These are phyloP conservation scores for Elongisporangium undulatum DNA, from an alignment of 352 stramenopile species.

Conservation along the genomic window DNA sequence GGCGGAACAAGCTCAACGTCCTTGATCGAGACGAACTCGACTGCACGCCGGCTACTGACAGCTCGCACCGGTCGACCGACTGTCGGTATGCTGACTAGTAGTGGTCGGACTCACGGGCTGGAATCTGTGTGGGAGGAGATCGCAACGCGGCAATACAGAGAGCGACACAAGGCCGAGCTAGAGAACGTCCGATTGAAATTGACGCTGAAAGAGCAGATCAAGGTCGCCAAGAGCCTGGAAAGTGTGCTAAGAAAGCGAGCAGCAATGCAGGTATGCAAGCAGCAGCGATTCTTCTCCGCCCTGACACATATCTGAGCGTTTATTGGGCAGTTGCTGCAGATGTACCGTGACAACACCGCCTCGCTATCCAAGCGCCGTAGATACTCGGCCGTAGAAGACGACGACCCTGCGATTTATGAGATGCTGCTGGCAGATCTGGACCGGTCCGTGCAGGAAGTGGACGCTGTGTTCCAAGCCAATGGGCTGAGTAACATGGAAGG, in stretches of 20 bases:
- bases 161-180: constrained; percentile 38
- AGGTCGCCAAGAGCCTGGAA: constrained; percentile 46
- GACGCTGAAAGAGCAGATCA: constrained; percentile 55
- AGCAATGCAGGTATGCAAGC: constrained; percentile 14
- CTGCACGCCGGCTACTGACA: too few species aligned
- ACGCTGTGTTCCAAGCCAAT: constrained; percentile 28
- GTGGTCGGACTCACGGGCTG: constrained; percentile 3
- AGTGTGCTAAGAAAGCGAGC: constrained; percentile 29
- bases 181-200: constrained; percentile 50
- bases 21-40: not conserved
- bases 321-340: constrained; percentile 21
- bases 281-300: not conserved
- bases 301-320: too few species aligned
- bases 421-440: constrained; percentile 27
- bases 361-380: constrained; percentile 20
- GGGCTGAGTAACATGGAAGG: constrained; percentile 20
- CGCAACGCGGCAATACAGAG: constrained; percentile 29
- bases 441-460: constrained; percentile 31
- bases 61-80: not conserved
- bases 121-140: constrained; percentile 31
- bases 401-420: constrained; percentile 20
- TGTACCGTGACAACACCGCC: constrained; percentile 11
- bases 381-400: constrained; percentile 14
- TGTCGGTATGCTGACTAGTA: not conserved
- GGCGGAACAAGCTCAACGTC: constrained; percentile 12